A percentile compares a stretch with the other conserved stretches of the same genome.
phyloP scores from a whole-genome alignment of 2,329 filamentous ascomycete species.

The Thelonectria olida region DNA sequence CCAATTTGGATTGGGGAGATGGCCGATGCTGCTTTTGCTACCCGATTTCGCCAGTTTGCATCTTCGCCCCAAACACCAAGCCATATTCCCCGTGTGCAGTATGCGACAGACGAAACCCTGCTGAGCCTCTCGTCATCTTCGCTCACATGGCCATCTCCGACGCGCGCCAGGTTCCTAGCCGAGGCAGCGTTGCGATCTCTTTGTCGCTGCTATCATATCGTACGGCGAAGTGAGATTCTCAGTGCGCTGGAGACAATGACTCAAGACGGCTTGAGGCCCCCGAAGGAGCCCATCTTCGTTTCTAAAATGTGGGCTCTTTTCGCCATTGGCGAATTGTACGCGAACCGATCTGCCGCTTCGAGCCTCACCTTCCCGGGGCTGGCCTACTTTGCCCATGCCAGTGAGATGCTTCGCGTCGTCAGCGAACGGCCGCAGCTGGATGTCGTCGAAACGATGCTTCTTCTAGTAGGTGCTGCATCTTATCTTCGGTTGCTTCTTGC shows the following conservation, averaged over 20 bases:
- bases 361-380: conserved; percentile 7
- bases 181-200: conserved; percentile 13
- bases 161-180: conserved; percentile 1
- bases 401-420: conserved; percentile 9
- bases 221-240: conserved; percentile 15
- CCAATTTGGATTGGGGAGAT: conserved; percentile 25
- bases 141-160: neutral
- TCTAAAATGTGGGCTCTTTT: conserved; percentile 22
- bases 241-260: neutral
- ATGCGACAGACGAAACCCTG: conserved; percentile 5
- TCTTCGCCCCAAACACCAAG: conserved; percentile 1
- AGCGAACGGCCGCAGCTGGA: conserved; percentile 20
- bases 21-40: conserved; percentile 25
- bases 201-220: conserved; percentile 17
- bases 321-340: conserved; percentile 13
- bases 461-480: neutral
- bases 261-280: neutral
- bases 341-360: neutral
- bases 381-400: conserved; percentile 19
- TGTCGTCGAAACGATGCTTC: conserved; percentile 12
- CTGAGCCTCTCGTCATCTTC: neutral
- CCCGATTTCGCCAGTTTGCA: conserved; percentile 24
- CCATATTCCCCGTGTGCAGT: conserved; percentile 20
- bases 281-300: neutral
- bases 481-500: neutral